A percentile compares a stretch with the other conserved stretches of the same genome.
Conservation (phyloP, 306 rosid genomes). For the Cotoneaster glaucophyllus region DNA sequence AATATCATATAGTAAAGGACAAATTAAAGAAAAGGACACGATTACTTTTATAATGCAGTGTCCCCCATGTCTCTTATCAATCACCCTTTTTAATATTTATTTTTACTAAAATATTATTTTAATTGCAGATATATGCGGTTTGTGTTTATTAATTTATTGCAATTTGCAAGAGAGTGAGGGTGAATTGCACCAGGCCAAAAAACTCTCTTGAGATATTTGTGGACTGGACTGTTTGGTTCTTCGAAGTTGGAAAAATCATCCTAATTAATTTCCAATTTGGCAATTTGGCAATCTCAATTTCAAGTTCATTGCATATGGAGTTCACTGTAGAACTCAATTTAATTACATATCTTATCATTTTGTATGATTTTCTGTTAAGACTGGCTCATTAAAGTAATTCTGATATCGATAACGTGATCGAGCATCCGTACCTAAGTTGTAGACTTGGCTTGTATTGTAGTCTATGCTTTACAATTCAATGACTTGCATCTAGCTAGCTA, state of each 20-base stretch:
- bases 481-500: not conserved
- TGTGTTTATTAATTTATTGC: constrained; percentile 15
- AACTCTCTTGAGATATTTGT: constrained; percentile 25
- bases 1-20: constrained; percentile 50
- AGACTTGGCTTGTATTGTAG: not conserved
- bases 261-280: not conserved
- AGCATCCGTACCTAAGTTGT: not conserved
- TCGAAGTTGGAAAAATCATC: not conserved
- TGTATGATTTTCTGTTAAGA: no score
- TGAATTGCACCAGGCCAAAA: constrained; percentile 28
- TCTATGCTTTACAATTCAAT: not conserved
- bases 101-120: not conserved
- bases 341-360: not conserved
- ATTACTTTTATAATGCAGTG: constrained; percentile 45
- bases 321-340: not conserved
- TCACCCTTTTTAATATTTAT: constrained; percentile 2
- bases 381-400: no score
- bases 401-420: no score
- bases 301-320: not conserved
- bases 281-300: not conserved
- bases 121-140: not conserved
- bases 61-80: constrained; percentile 43
- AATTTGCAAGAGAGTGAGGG: constrained; percentile 12
- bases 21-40: constrained; percentile 50
- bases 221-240: constrained; percentile 20